Base-by-base conservation (phyloP, 352 stramenopile genomes). In the Pilasporangium apinafurcum region DNA sequence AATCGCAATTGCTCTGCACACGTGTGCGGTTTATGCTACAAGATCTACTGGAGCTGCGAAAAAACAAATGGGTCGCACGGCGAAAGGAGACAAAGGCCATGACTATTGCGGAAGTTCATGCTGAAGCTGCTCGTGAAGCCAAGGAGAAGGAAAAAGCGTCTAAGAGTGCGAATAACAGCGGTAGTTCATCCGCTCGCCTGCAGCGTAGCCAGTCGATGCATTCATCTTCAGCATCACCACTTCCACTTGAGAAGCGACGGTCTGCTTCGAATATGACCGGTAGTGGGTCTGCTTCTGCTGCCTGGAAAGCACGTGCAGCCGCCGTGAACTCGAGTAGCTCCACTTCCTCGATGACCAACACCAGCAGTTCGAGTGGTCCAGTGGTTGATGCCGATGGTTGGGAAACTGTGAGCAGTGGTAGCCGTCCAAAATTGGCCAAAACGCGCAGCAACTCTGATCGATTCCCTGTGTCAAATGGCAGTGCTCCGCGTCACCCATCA, bases 1-100 rank as follows among this genome's bases (percentile, higher is more conserved):
- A 87, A 39, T 66, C 68, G 8, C 68, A 68, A 44, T 65, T 89
- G 38, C 58, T 92, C 16, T 86, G 66, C 31, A 89, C 80, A 31
- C 76, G 80, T 31, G 68, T 92, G 37, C 80, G 80, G 28, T 92
- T 92, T 56, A 88, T 92, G 76, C 60, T 92, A 13, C 80, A 89
- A 46, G 80, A 92, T 30, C 33, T 92, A 45, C 59, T 89, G 5
- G 80, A 92, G 9, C 33, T 92, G 47, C 76, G 80, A n/a, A 57
- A 68, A 20, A 88, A 88, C 57, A 76, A 74, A 21, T 92, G 76
- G 68, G 65, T 88, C 14, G 62, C 76, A 6, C 67, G 80, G 25
- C 72, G 78, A 17, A 86, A 92, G 50, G 80, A 92, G 56, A 75
- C 72, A 12, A 89, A 89, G 60, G 80, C 80, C 13, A 92, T 86